Percentiles rank a stretch among this genome's conserved stretches.
Conservation (phyloP, 1,139 yeast genomes). For the Candida mesenterica region DNA sequence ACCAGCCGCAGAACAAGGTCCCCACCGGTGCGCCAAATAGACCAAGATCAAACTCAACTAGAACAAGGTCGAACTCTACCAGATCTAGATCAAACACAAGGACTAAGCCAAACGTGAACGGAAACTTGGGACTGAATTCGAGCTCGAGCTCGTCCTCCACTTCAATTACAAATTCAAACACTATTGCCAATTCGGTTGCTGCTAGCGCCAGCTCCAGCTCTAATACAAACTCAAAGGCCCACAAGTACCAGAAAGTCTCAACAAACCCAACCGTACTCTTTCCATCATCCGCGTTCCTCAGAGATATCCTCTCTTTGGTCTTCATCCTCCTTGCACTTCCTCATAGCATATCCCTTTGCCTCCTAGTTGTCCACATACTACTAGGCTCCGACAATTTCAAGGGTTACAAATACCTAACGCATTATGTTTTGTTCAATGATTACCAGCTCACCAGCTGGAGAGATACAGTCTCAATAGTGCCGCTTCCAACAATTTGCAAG, state of each 20-base stretch:
- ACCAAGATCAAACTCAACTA: not conserved
- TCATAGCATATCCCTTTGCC: slow-evolving; percentile 36
- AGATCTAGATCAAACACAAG: not conserved
- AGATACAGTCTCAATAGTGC: slow-evolving; percentile 1
- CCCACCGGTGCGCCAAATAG: too few species aligned
- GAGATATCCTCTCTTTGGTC: slow-evolving; percentile 46
- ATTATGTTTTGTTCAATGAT: slow-evolving; percentile 20
- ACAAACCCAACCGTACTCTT: not conserved
- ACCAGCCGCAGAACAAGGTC: not conserved
- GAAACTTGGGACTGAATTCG: too few species aligned
- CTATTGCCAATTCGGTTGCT: too few species aligned
- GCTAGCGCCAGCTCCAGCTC: too few species aligned
- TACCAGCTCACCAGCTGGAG: slow-evolving; percentile 6
- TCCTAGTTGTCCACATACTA: slow-evolving; percentile 38
- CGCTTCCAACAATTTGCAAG: slow-evolving; percentile 5
- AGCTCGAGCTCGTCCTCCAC: not conserved
- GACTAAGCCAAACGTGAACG: not conserved
- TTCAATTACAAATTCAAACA: not conserved
- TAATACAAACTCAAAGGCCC: too few species aligned
- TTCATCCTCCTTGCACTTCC: slow-evolving; percentile 43
- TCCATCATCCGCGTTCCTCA: slow-evolving; percentile 13
- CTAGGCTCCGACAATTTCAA: slow-evolving; percentile 39
- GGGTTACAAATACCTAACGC: slow-evolving; percentile 42
- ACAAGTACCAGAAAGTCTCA: too few species aligned
- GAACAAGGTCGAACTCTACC: not conserved